phyloP scores from a whole-genome alignment of 495 filamentous ascomycete species.

The Ascodesmis nigricans region DNA sequence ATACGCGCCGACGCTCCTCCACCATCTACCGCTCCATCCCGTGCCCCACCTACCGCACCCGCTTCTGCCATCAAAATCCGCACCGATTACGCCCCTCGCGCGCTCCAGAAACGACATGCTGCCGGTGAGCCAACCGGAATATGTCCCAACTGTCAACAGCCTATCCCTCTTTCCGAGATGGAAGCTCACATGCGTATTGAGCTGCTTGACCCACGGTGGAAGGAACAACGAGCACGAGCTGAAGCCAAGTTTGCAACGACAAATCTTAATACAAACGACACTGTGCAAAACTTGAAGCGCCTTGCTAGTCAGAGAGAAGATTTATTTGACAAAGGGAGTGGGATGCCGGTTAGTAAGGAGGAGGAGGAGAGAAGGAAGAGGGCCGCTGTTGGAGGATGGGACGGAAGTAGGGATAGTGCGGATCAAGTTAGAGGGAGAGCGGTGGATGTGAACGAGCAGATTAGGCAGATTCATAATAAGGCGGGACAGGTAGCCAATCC shows the following conservation, averaged over 20 bases:
- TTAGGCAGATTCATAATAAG: constrained; percentile 43
- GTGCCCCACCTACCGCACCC: constrained; percentile 12
- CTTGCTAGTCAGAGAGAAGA: constrained; percentile 79
- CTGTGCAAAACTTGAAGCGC: constrained; percentile 89
- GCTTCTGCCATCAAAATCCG: constrained; percentile 58
- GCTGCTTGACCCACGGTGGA: constrained; percentile 85
- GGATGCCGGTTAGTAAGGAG: constrained; percentile 44
- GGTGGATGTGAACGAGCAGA: constrained; percentile 51
- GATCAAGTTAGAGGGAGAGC: constrained; percentile 33
- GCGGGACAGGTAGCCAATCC: constrained; percentile 26
- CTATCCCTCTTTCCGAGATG: constrained; percentile 65
- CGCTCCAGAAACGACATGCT: constrained; percentile 46
- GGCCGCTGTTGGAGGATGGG: constrained; percentile 34
- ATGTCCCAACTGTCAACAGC: constrained; percentile 86
- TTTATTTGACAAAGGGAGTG: constrained; percentile 62
- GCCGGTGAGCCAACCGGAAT: constrained; percentile 43
- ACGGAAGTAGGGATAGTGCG: constrained; percentile 40
- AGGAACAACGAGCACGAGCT: constrained; percentile 75
- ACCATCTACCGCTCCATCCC: constrained; percentile 19
- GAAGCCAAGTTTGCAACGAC: constrained; percentile 68
- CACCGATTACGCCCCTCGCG: constrained; percentile 73
- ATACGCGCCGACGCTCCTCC: constrained; percentile 19
- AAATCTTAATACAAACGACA: constrained; percentile 67
- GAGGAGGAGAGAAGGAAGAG: constrained; percentile 58
- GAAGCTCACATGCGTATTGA: constrained; percentile 94